Evolutionary conservation across 345 rosid species (phyloP).

Genomic region (Stellera chamaejasme): DNA sequence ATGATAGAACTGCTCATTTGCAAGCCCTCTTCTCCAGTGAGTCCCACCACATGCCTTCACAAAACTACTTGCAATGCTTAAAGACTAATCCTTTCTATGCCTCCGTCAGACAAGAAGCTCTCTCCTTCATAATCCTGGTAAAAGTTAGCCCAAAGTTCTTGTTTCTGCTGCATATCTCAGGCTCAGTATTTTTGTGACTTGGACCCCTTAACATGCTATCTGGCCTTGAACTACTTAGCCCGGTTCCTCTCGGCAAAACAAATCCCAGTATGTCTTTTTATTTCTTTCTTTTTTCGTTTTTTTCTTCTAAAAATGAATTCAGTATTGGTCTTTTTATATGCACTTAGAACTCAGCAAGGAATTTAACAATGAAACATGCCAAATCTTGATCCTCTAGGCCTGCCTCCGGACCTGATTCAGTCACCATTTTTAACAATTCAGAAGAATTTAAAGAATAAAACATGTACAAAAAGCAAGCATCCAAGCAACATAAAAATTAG

Average conservation of each 20-base stretch:
- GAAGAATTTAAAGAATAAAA: too few relatives aligned
- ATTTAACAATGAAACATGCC: too few relatives aligned
- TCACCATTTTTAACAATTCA: too few relatives aligned
- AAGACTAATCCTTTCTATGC: constrained; percentile 11
- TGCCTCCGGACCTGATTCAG: too few relatives aligned
- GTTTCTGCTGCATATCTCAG: constrained; percentile 8
- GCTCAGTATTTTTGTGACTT: constrained; percentile 21
- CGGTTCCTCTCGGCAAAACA: constrained; percentile 34
- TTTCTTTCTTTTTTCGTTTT: background rate
- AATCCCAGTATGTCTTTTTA: constrained; percentile 22
- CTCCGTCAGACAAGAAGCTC: constrained; percentile 36
- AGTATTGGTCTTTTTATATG: background rate
- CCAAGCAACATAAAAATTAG: too few relatives aligned
- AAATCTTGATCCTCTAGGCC: too few relatives aligned
- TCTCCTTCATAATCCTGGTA: constrained; percentile 35
- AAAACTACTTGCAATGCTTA: constrained; percentile 13
- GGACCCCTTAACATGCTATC: constrained; percentile 27
- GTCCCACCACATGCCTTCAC: constrained; percentile 37
- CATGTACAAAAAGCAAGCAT: too few relatives aligned
- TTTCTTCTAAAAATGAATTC: background rate
- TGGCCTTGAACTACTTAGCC: constrained; percentile 46
- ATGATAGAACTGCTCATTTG: constrained; percentile 10
- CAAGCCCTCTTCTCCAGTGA: constrained; percentile 29
- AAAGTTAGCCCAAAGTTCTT: background rate
- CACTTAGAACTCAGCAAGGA: too few relatives aligned